These are phyloP conservation scores for Pichia sp. DNA, from an alignment of 1,139 yeast genomes.

Conservation along the genomic window DNA sequence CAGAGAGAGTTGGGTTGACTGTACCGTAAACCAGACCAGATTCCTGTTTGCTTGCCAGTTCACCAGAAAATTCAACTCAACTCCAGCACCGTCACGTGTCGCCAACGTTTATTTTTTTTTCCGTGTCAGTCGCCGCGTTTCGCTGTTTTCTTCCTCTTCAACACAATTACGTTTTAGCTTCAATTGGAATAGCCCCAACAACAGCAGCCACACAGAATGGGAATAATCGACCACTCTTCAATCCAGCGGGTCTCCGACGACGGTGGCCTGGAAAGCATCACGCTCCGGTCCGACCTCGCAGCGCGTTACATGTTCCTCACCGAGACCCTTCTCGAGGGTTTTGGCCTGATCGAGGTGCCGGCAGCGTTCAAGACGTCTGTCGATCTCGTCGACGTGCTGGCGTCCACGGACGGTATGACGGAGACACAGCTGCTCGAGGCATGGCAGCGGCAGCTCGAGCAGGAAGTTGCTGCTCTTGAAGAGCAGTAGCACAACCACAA, in stretches of 20 bases:
- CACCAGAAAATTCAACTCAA: no score
- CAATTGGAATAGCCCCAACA: not conserved
- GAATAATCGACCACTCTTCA: constrained; percentile 19
- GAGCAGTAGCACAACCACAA: not conserved
- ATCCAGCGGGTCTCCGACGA: constrained; percentile 19
- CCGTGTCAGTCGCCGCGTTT: no score
- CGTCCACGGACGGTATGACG: constrained; percentile 10
- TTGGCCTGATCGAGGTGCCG: constrained; percentile 14
- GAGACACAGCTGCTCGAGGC: constrained; percentile 14
- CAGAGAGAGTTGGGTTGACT: no score
- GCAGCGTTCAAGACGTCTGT: constrained; percentile 15
- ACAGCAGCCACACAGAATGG: not conserved
- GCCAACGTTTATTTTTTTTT: no score
- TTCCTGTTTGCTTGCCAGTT: no score
- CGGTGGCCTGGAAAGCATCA: constrained; percentile 23
- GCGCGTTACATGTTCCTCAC: constrained; percentile 27
- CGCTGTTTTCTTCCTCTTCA: no score
- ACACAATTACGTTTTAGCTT: no score
- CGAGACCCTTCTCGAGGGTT: constrained; percentile 24
- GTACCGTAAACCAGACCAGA: no score
- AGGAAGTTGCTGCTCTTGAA: constrained; percentile 6
- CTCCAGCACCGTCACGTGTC: no score
- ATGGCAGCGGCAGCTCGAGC: constrained; percentile 16
- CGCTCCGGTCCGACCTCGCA: constrained; percentile 28
- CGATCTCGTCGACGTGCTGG: constrained; percentile 17